Evolutionary conservation across 768 basidiomycete species (phyloP), one percentile per base, ranked within the genome.

Genomic region (Kondoa subrosea): DNA sequence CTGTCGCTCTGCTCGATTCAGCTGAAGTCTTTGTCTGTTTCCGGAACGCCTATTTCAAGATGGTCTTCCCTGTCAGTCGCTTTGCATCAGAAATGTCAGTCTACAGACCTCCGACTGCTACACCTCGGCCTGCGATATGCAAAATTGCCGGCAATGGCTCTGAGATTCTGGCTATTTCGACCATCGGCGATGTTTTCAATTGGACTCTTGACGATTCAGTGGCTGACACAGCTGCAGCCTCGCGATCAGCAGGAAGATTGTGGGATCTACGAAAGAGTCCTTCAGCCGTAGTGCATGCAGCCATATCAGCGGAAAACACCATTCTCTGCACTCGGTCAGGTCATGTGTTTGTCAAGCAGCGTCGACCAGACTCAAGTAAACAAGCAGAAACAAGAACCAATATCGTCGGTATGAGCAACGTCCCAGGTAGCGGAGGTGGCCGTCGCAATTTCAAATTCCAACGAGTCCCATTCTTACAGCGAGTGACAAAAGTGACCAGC

Each of bases 261-360:
- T 96, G 92, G 93, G 87, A 89, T 0, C 78, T 93, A 64, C 80
- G 88, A 69, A 89, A 87, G 76, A 85, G 88, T 71, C 89, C 88
- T 73, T 89, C 87, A 69, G 85, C 87, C 16, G 89, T 90, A 34
- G 84, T 81, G 75, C 93, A 97, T 72, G 87, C 93, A 8, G 91
- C 90, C 0, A 80, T 96, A 16, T 89, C 90, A 25, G 80, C 85
- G 0, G 91, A 95, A 71, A 89, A 87, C 17, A 83, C 95, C 74
- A 86, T 95, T 74, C 82, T 97, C 59, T 95, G 89, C 78, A 97
- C 93, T 1, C 85, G 87, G 70, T 92, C 93, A 2, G 93, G 93
- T 0, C 91, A 96, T 73, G 91, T 93, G 33, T 96, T 87, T 74
- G 81, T 92, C 27, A 86, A 91, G 27, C 81, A 84, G 25, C 83